A percentile compares a stretch with the other conserved stretches of the same genome.
Conservation (phyloP, 148 eudicot genomes). For the Dysphania ambrosioides region DNA sequence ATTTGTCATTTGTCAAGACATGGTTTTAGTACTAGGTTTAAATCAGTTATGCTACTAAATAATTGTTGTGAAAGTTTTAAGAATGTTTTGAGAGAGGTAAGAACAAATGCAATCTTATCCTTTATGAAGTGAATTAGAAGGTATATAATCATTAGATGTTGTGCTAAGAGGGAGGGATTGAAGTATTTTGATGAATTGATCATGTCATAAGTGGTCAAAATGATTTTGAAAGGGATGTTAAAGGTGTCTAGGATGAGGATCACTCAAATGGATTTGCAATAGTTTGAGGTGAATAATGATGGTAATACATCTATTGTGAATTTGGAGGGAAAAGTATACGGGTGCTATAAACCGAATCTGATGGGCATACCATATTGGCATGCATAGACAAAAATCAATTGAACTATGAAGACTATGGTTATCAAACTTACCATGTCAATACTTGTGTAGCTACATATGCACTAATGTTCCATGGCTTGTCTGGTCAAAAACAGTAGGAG, state of each 20-base stretch:
- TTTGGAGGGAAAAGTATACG: no score
- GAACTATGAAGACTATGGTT: no score
- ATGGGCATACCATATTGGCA: no score
- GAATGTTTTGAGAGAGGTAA: not conserved
- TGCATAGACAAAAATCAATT: no score
- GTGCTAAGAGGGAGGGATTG: not conserved
- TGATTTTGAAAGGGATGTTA: not conserved
- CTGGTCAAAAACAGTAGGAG: no score
- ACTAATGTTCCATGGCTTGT: no score
- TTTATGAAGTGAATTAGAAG: slow-evolving; percentile 5
- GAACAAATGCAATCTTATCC: not conserved
- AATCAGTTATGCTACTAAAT: not conserved
- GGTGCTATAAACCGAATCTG: no score
- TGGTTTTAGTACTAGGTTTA: not conserved
- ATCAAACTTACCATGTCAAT: no score
- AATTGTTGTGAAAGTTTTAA: not conserved
- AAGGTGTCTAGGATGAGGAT: not conserved
- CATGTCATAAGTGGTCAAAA: not conserved
- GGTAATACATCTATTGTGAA: no score
- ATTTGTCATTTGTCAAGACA: not conserved
- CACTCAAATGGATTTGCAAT: not conserved
- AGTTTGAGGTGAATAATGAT: not conserved
- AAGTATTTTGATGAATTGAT: not conserved
- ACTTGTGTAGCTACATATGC: no score
- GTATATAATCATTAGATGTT: not conserved